Evolutionary conservation across 768 basidiomycete genomes (phyloP).

Genomic region (Suillus clintonianus): DNA sequence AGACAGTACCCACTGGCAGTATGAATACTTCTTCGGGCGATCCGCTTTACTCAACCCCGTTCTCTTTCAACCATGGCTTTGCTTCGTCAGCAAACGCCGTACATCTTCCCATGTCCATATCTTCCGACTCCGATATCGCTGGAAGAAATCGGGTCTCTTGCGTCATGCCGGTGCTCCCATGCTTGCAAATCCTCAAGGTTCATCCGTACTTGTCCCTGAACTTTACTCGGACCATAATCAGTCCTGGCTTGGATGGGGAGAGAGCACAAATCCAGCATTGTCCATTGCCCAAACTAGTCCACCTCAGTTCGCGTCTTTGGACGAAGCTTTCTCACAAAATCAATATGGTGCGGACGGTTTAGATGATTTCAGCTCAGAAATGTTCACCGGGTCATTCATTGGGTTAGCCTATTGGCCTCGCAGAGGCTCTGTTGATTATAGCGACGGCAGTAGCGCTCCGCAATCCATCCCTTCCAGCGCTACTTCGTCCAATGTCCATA

Average conservation of each 20-base stretch:
- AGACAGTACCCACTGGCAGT: no score
- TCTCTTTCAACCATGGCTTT: slow-evolving; percentile 27
- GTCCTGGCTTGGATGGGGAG: slow-evolving; percentile 32
- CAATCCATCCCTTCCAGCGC: slow-evolving; percentile 56
- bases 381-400: slow-evolving; percentile 21
- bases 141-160: slow-evolving; percentile 47
- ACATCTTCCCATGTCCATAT: slow-evolving; percentile 19
- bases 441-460: slow-evolving; percentile 46
- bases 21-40: slow-evolving; percentile 28
- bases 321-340: slow-evolving; percentile 30
- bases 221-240: slow-evolving; percentile 19
- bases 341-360: slow-evolving; percentile 24
- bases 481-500: slow-evolving; percentile 51
- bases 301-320: slow-evolving; percentile 19
- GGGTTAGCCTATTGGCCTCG: slow-evolving; percentile 32
- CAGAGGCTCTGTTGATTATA: slow-evolving; percentile 37
- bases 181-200: slow-evolving; percentile 6
- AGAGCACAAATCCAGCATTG: slow-evolving; percentile 7
- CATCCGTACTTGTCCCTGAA: slow-evolving; percentile 9
- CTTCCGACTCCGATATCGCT: slow-evolving; percentile 40
- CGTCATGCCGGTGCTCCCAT: slow-evolving; percentile 31
- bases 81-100: slow-evolving; percentile 20
- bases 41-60: slow-evolving; percentile 34
- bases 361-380: slow-evolving; percentile 4
- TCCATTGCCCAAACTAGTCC: neutral